Evolutionary conservation across 192 early-diverging fungal species (phyloP).

Genomic region (Chytriomyces hyalinus): DNA sequence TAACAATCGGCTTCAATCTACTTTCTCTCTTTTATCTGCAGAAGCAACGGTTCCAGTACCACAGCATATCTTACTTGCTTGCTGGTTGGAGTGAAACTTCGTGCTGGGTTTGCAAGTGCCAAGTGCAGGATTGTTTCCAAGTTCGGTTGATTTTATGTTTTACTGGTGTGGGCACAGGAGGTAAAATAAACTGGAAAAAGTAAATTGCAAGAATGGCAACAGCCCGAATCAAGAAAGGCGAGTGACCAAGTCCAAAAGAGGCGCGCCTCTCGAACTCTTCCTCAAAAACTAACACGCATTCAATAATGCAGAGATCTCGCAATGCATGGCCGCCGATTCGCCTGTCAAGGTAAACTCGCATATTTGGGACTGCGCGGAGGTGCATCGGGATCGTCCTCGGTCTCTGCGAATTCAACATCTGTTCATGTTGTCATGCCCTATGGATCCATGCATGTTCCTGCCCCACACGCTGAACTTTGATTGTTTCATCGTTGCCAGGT

Average conservation of each 20-base stretch:
- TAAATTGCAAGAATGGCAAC: constrained; percentile 28
- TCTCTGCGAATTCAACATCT: background rate
- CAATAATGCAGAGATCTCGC: constrained; percentile 18
- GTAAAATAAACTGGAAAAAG: too few relatives aligned
- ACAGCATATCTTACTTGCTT: too few relatives aligned
- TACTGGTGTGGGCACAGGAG: too few relatives aligned
- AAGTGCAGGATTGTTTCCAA: too few relatives aligned
- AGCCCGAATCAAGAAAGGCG: constrained; percentile 36
- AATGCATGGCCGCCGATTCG: constrained; percentile 37
- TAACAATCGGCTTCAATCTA: too few relatives aligned
- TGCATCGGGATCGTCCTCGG: background rate
- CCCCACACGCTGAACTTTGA: background rate
- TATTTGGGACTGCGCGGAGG: background rate
- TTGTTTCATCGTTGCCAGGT: constrained; percentile 1
- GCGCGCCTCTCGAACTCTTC: background rate
- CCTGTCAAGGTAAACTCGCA: constrained; percentile 34
- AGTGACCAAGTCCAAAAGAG: too few relatives aligned
- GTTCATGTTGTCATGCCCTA: background rate
- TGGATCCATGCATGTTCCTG: background rate
- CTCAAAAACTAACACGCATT: background rate
- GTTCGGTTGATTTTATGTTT: too few relatives aligned
- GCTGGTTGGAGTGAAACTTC: too few relatives aligned
- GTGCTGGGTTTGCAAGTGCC: too few relatives aligned
- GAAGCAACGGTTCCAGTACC: too few relatives aligned
- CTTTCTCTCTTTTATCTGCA: too few relatives aligned